phyloP scores from a whole-genome alignment of 352 stramenopile species.

The Albugo laibachii region DNA sequence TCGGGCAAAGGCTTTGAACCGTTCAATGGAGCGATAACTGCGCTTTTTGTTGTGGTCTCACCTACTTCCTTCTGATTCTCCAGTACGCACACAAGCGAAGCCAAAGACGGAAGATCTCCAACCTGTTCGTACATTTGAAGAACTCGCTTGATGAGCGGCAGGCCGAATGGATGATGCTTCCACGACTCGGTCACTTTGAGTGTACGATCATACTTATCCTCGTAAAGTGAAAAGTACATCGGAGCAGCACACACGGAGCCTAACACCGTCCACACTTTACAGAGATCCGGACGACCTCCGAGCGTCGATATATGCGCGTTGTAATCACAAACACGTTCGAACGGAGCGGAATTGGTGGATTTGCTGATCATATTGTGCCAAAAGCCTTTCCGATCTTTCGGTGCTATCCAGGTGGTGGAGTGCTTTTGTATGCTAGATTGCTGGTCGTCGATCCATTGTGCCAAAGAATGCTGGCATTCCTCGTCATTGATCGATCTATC shows the following conservation, averaged over 20 bases:
- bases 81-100: conserved; percentile 58
- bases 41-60: neutral
- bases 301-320: neutral
- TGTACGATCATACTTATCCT: conserved; percentile 6
- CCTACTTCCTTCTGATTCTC: conserved; percentile 14
- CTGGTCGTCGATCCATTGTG: conserved; percentile 6
- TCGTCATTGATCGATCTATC: neutral
- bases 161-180: conserved; percentile 62
- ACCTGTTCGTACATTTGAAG: conserved; percentile 60
- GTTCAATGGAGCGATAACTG: too few relatives aligned
- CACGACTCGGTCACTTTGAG: conserved; percentile 31
- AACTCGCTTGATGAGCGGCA: conserved; percentile 51
- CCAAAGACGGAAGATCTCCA: conserved; percentile 50
- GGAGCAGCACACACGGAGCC: conserved; percentile 36
- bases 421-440: conserved; percentile 3
- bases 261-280: conserved; percentile 64
- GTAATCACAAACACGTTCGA: neutral
- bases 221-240: conserved; percentile 28
- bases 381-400: neutral
- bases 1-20: too few relatives aligned
- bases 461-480: conserved; percentile 7
- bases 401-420: neutral
- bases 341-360: neutral
- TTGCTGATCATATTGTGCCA: neutral
- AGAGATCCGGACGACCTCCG: conserved; percentile 29